A percentile compares a stretch with the other conserved stretches of the same genome.
Conservation (phyloP, 2,329 filamentous ascomycete genomes). For the Aspergillus versicolor region DNA sequence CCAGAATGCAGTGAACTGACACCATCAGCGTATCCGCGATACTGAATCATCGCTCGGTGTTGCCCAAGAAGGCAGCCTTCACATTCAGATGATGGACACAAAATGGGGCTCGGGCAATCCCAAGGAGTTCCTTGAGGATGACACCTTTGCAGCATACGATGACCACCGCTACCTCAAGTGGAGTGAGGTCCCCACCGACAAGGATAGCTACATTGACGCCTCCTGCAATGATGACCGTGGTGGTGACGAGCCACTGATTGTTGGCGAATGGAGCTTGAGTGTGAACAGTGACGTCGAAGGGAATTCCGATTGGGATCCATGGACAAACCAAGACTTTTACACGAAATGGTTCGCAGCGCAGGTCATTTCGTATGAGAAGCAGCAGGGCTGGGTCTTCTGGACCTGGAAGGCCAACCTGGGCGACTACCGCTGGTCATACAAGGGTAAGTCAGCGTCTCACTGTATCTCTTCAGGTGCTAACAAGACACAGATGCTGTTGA, state of each 20-base stretch:
- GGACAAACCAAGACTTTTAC: slow-evolving; percentile 53
- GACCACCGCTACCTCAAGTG: slow-evolving; percentile 62
- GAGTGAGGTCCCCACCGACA: slow-evolving; percentile 42
- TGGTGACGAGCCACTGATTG: slow-evolving; percentile 48
- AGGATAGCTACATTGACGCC: slow-evolving; percentile 51
- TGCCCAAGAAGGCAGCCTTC: slow-evolving; percentile 43
- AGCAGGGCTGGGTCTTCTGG: slow-evolving; percentile 59
- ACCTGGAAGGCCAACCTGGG: slow-evolving; percentile 55
- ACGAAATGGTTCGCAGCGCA: slow-evolving; percentile 58
- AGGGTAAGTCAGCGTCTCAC: slow-evolving; percentile 16
- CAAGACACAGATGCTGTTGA: slow-evolving; percentile 33
- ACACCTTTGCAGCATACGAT: slow-evolving; percentile 53
- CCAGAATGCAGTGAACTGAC: not conserved
- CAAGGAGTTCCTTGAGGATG: slow-evolving; percentile 6
- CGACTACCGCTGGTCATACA: slow-evolving; percentile 33
- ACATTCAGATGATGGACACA: not conserved
- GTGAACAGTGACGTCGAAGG: slow-evolving; percentile 51
- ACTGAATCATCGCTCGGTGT: slow-evolving; percentile 49
- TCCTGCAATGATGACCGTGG: slow-evolving; percentile 52
- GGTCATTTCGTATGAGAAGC: slow-evolving; percentile 54
- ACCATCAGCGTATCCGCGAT: slow-evolving; percentile 45
- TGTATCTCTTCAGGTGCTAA: slow-evolving; percentile 50
- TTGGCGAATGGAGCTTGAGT: slow-evolving; percentile 61
- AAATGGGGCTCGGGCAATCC: slow-evolving; percentile 54
- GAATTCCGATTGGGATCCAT: slow-evolving; percentile 45